Conservation (phyloP, 106 monocot species). For the Dendrobium huoshanense region DNA sequence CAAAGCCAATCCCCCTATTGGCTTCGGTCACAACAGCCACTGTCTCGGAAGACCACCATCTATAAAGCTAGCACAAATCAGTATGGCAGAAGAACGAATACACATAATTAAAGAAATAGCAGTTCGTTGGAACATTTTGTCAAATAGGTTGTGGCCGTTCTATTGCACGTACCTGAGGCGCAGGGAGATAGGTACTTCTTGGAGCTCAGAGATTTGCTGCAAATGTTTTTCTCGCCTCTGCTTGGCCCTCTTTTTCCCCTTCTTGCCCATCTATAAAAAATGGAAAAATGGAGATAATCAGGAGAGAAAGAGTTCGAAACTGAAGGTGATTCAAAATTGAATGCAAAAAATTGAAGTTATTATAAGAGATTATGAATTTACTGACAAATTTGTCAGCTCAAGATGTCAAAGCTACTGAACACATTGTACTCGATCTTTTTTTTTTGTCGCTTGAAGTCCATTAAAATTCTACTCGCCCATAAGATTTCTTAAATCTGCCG, state of each 20-base stretch:
- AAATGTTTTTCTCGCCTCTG: slow-evolving; percentile 57
- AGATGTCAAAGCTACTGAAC: no score
- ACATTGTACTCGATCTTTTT: no score
- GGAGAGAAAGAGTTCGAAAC: background rate
- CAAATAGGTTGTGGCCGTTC: slow-evolving; percentile 19
- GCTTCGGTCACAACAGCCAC: slow-evolving; percentile 75
- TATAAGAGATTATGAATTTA: no score
- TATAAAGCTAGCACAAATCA: background rate
- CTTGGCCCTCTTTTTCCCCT: slow-evolving; percentile 64
- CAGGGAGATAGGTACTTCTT: slow-evolving; percentile 38
- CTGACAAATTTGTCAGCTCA: no score
- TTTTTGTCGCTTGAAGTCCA: no score
- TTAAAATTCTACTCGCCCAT: no score
- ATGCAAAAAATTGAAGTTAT: no score
- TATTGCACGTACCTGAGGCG: slow-evolving; percentile 22
- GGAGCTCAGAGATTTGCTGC: slow-evolving; percentile 56
- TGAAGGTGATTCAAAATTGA: no score
- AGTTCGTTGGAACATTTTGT: slow-evolving; percentile 11
- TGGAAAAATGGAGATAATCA: background rate
- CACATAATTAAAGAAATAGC: background rate
- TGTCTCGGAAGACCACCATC: slow-evolving; percentile 74
- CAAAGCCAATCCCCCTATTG: slow-evolving; percentile 76
- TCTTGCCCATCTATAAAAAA: slow-evolving; percentile 58
- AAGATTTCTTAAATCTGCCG: no score
- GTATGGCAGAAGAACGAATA: background rate